phyloP scores from a whole-genome alignment of 331 rosid genomes.

The Acacia concinna region DNA sequence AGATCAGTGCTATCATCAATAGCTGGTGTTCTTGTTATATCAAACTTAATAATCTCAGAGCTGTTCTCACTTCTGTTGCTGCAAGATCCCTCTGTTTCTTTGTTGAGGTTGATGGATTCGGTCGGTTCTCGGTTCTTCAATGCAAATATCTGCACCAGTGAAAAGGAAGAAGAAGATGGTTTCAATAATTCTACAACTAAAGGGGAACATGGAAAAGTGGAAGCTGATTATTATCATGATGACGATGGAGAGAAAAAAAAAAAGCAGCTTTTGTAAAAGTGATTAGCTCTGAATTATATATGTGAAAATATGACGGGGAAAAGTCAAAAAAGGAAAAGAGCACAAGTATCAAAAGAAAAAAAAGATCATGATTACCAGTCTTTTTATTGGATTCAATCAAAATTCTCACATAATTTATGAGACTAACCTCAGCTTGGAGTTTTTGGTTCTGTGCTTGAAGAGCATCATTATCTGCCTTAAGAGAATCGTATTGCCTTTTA shows the following conservation, averaged over 20 bases:
- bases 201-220: constrained; percentile 18
- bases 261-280: constrained; percentile 38
- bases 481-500: constrained; percentile 79
- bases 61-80: constrained; percentile 97
- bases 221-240: constrained; percentile 44
- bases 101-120: constrained; percentile 90
- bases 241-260: constrained; percentile 16
- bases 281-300: neutral
- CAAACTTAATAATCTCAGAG: constrained; percentile 88
- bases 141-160: constrained; percentile 66
- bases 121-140: constrained; percentile 92
- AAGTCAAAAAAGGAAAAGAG: constrained; percentile 21
- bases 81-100: constrained; percentile 98
- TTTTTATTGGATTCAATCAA: constrained; percentile 32
- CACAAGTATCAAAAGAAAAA: constrained; percentile 19
- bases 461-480: constrained; percentile 80
- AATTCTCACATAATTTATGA: neutral
- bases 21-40: constrained; percentile 84
- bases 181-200: neutral
- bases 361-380: constrained; percentile 35
- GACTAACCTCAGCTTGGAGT: constrained; percentile 84
- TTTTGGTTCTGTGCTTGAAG: constrained; percentile 86
- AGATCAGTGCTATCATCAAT: constrained; percentile 78
- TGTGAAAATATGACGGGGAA: neutral
- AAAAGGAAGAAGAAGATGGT: neutral